Evolutionary conservation across 23 red algal species (phyloP).

Genomic region (Gracilaria gracilis): DNA sequence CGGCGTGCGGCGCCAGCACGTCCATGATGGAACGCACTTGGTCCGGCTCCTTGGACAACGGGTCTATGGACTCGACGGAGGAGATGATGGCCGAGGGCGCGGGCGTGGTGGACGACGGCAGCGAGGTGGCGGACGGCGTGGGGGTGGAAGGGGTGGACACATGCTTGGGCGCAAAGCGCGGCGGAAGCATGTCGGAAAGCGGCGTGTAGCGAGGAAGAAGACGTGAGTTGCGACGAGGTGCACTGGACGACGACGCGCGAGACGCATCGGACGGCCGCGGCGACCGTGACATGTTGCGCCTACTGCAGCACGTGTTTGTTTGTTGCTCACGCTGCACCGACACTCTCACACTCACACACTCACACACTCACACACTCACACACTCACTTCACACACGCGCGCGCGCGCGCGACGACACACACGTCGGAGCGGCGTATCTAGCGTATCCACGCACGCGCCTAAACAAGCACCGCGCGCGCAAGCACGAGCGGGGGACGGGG

Average conservation of each 20-base stretch:
- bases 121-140: slow-evolving; percentile 7
- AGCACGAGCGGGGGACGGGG: no score
- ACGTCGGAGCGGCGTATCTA: no score
- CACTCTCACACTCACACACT: no score
- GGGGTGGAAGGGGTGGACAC: background rate
- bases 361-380: no score
- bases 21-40: slow-evolving; percentile 41
- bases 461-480: no score
- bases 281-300: slow-evolving; percentile 27
- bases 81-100: slow-evolving; percentile 20
- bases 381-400: no score
- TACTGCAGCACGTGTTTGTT: no score
- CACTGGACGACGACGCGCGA: slow-evolving; percentile 8
- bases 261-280: slow-evolving; percentile 12
- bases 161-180: background rate
- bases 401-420: no score
- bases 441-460: no score
- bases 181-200: slow-evolving; percentile 5
- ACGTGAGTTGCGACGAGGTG: background rate
- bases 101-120: background rate
- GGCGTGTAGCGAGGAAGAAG: slow-evolving; percentile 35
- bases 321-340: no score
- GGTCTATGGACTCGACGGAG: slow-evolving; percentile 29
- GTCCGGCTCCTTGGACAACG: background rate
- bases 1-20: slow-evolving; percentile 52